Evolutionary conservation across 495 filamentous ascomycete genomes (phyloP).

Genomic region (Amniculicola lignicola): DNA sequence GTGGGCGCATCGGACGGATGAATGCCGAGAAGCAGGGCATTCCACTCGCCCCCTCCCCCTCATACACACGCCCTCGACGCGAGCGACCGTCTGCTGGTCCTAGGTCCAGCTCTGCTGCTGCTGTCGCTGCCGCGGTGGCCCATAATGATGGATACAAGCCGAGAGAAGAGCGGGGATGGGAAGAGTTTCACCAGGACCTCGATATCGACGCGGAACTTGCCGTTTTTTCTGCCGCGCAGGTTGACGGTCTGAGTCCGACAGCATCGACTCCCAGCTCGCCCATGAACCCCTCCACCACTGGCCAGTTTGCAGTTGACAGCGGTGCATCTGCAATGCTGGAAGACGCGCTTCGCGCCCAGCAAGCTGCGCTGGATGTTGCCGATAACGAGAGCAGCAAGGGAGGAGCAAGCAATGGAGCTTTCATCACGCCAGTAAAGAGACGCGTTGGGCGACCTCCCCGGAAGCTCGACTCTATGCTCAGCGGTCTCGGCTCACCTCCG

Average conservation of each 20-base stretch:
- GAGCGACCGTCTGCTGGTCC: slow-evolving; percentile 50
- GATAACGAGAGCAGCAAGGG: slow-evolving; percentile 17
- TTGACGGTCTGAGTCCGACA: slow-evolving; percentile 61
- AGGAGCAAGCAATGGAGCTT: slow-evolving; percentile 14
- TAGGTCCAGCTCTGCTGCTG: slow-evolving; percentile 75
- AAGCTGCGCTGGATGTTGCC: slow-evolving; percentile 14
- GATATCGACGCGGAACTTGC: slow-evolving; percentile 77
- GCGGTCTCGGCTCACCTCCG: slow-evolving; percentile 57
- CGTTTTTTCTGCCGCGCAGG: slow-evolving; percentile 76
- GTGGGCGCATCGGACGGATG: slow-evolving; percentile 45
- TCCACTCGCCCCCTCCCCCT: slow-evolving; percentile 51
- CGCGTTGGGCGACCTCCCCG: slow-evolving; percentile 62
- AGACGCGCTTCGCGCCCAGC: slow-evolving; percentile 25
- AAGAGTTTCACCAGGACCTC: slow-evolving; percentile 93
- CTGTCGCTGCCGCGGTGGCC: slow-evolving; percentile 76
- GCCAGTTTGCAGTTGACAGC: slow-evolving; percentile 25
- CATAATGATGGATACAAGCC: slow-evolving; percentile 96
- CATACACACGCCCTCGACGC: slow-evolving; percentile 52
- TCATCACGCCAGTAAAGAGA: slow-evolving; percentile 48
- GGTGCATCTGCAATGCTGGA: slow-evolving; percentile 31
- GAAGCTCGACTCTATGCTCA: slow-evolving; percentile 58
- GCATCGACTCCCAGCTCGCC: slow-evolving; percentile 29
- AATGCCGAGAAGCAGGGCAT: slow-evolving; percentile 44
- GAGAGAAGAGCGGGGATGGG: slow-evolving; percentile 91
- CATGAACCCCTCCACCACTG: slow-evolving; percentile 15